These are phyloP conservation scores for Endoconidiophora polonica DNA, from an alignment of 2,329 filamentous ascomycete species.

Conservation along the genomic window DNA sequence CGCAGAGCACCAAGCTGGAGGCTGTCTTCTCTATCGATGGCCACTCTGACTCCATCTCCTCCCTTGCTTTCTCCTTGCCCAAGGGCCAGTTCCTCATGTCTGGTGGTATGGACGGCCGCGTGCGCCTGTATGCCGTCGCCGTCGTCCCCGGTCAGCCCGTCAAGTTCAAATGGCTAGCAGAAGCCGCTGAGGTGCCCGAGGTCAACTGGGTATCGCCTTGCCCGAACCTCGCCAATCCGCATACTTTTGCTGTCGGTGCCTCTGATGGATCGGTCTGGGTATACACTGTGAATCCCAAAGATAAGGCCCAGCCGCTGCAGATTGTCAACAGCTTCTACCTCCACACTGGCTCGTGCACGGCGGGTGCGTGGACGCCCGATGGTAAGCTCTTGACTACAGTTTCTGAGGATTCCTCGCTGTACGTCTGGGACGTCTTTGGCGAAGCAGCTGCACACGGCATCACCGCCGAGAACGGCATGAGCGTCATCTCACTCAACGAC, in stretches of 20 bases:
- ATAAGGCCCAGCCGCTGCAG: slow-evolving; percentile 44
- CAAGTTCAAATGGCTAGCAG: slow-evolving; percentile 47
- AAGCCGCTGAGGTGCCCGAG: slow-evolving; percentile 81
- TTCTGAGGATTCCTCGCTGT: slow-evolving; percentile 72
- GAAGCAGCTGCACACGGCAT: slow-evolving; percentile 45
- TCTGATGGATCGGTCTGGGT: slow-evolving; percentile 92
- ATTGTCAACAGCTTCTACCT: slow-evolving; percentile 88
- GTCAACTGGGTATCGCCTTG: slow-evolving; percentile 79
- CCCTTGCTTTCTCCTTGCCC: slow-evolving; percentile 69
- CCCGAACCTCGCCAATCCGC: slow-evolving; percentile 52
- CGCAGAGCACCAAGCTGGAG: slow-evolving; percentile 37
- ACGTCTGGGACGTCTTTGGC: slow-evolving; percentile 86
- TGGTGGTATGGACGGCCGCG: slow-evolving; percentile 69
- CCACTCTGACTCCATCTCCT: slow-evolving; percentile 81
- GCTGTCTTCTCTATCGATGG: slow-evolving; percentile 65
- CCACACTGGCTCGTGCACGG: slow-evolving; percentile 73
- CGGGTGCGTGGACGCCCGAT: slow-evolving; percentile 79
- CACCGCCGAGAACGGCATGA: slow-evolving; percentile 35
- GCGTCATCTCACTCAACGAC: slow-evolving; percentile 60
- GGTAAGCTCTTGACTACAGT: slow-evolving; percentile 77
- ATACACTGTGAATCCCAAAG: slow-evolving; percentile 61
- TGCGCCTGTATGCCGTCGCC: slow-evolving; percentile 50
- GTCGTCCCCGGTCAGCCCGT: slow-evolving; percentile 30
- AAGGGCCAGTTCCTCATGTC: slow-evolving; percentile 72
- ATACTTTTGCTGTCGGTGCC: slow-evolving; percentile 74